These are phyloP conservation scores for Diplodia scrobiculata DNA, from an alignment of 2,329 filamentous ascomycete species.

Conservation along the genomic window DNA sequence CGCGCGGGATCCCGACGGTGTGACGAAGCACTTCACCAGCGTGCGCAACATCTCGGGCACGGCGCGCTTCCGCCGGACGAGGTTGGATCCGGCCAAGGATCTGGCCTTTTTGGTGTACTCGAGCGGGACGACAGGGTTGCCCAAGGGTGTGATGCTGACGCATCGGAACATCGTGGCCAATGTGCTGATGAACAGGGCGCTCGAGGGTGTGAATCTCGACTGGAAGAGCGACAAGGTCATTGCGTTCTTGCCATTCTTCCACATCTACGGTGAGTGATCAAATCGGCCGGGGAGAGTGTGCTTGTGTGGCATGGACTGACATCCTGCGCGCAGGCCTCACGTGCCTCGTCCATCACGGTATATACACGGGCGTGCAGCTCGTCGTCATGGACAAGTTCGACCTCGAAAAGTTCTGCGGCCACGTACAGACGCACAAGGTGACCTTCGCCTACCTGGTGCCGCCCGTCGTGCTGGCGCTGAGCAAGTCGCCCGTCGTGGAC, in stretches of 20 bases:
- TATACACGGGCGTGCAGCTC: slow-evolving; percentile 66
- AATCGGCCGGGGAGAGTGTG: too few relatives aligned
- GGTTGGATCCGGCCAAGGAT: slow-evolving; percentile 69
- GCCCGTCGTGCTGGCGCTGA: slow-evolving; percentile 76
- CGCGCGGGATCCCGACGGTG: slow-evolving; percentile 59
- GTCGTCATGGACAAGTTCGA: slow-evolving; percentile 80
- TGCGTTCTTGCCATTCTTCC: slow-evolving; percentile 84
- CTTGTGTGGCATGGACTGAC: not conserved
- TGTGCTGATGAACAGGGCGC: slow-evolving; percentile 48
- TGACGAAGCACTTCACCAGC: slow-evolving; percentile 71
- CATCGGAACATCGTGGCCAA: slow-evolving; percentile 84
- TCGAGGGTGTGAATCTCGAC: slow-evolving; percentile 52
- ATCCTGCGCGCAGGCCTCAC: slow-evolving; percentile 61
- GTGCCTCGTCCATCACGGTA: slow-evolving; percentile 68
- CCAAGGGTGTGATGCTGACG: slow-evolving; percentile 86
- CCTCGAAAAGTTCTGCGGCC: slow-evolving; percentile 72
- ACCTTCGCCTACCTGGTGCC: slow-evolving; percentile 83
- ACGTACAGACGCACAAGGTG: slow-evolving; percentile 73
- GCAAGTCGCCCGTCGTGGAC: slow-evolving; percentile 74
- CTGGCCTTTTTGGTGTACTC: slow-evolving; percentile 85
- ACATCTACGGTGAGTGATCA: slow-evolving; percentile 72
- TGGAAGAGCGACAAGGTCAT: slow-evolving; percentile 71
- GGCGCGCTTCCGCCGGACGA: slow-evolving; percentile 61
- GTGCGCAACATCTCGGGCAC: slow-evolving; percentile 66
- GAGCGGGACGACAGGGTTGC: slow-evolving; percentile 84